Conservation (phyloP, 495 filamentous ascomycete genomes). For the Neurospora terricola region DNA sequence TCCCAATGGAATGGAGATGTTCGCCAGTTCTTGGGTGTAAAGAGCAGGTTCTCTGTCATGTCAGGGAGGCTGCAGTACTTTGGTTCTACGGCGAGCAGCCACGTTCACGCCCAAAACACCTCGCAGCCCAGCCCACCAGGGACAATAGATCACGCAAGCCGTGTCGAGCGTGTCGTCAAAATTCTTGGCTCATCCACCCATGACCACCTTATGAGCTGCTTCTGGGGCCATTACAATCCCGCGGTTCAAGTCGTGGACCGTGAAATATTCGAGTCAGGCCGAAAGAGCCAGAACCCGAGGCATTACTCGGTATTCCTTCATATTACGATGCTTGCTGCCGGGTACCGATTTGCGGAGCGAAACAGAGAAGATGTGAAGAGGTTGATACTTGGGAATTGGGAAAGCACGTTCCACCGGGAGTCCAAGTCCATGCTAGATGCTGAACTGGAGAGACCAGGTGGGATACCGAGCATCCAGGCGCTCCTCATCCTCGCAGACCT, state of each 20-base stretch:
- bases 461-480: slow-evolving; percentile 40
- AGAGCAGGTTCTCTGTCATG: slow-evolving; percentile 34
- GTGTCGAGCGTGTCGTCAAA: slow-evolving; percentile 35
- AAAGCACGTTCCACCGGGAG: slow-evolving; percentile 43
- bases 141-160: slow-evolving; percentile 26
- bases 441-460: slow-evolving; percentile 41
- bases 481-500: slow-evolving; percentile 41
- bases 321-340: slow-evolving; percentile 42
- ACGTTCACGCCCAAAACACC: slow-evolving; percentile 18
- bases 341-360: slow-evolving; percentile 39
- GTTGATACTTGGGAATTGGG: slow-evolving; percentile 33
- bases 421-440: slow-evolving; percentile 42
- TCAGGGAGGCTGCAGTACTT: slow-evolving; percentile 36
- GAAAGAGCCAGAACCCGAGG: slow-evolving; percentile 29
- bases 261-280: slow-evolving; percentile 39
- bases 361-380: slow-evolving; percentile 37
- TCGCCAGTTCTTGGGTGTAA: slow-evolving; percentile 30
- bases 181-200: slow-evolving; percentile 32
- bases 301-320: slow-evolving; percentile 44
- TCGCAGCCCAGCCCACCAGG: slow-evolving; percentile 8
- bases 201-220: slow-evolving; percentile 42
- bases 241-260: slow-evolving; percentile 38
- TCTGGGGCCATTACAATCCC: slow-evolving; percentile 42
- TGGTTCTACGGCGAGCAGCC: slow-evolving; percentile 35
- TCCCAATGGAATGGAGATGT: slow-evolving; percentile 32